phyloP scores from a whole-genome alignment of 108 stramenopile genomes.

The Schizochytrium sp. region DNA sequence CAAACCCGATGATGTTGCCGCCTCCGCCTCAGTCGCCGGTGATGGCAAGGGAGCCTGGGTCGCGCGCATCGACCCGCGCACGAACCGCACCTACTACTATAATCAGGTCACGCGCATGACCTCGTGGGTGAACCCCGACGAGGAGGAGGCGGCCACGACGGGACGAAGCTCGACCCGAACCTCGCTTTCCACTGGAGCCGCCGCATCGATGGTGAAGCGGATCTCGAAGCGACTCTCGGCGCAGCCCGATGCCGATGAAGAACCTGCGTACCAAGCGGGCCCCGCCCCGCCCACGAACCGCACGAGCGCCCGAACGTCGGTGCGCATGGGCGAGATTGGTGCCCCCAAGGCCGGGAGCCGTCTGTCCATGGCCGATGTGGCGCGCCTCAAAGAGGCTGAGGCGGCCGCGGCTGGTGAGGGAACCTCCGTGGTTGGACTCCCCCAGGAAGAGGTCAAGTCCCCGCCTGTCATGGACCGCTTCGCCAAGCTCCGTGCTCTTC shows the following conservation, averaged over 20 bases:
- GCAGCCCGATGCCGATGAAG: neutral
- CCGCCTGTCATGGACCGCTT: neutral
- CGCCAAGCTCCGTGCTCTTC: neutral
- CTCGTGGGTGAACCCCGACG: constrained; percentile 75
- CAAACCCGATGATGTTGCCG: neutral
- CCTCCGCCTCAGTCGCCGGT: neutral
- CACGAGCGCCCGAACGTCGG: constrained; percentile 1
- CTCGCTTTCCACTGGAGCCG: no score
- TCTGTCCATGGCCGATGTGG: constrained; percentile 2
- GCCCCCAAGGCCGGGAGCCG: neutral
- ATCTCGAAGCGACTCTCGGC: neutral
- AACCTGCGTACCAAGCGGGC: neutral
- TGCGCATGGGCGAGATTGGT: neutral
- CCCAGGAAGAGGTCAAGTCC: neutral
- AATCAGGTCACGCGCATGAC: constrained; percentile 74
- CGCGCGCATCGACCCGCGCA: constrained; percentile 48
- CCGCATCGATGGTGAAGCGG: neutral
- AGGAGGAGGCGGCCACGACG: neutral
- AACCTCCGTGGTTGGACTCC: neutral
- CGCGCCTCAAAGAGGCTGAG: neutral
- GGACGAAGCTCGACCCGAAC: no score
- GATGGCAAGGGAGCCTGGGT: neutral
- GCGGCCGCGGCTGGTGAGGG: neutral
- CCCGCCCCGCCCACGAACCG: constrained; percentile 4
- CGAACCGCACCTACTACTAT: constrained; percentile 80